Conservation (phyloP, 2,329 filamentous ascomycete species). For the Leptographium flavum region DNA sequence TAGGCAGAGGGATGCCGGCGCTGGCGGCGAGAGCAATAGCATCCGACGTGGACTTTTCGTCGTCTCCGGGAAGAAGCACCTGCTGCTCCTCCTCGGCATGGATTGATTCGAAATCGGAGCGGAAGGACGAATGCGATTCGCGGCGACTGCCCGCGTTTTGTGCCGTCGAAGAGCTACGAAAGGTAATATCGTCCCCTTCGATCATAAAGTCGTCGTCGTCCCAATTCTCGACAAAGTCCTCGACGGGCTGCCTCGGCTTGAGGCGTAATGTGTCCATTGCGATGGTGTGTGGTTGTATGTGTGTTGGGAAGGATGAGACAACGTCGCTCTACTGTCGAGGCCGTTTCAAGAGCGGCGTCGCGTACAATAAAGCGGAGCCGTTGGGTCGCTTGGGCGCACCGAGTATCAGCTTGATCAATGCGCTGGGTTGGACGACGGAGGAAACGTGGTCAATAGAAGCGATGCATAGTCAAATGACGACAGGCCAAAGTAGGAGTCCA, state of each 20-base stretch:
- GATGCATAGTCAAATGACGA: slow-evolving; percentile 19
- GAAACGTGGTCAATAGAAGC: slow-evolving; percentile 14
- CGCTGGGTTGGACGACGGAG: background rate
- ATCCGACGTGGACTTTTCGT: slow-evolving; percentile 69
- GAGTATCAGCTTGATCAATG: background rate
- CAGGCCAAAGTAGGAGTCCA: background rate
- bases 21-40: slow-evolving; percentile 78
- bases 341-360: slow-evolving; percentile 4
- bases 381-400: background rate
- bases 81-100: slow-evolving; percentile 79
- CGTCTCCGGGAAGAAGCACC: slow-evolving; percentile 68
- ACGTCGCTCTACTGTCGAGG: slow-evolving; percentile 4
- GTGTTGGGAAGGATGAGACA: slow-evolving; percentile 1
- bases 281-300: background rate
- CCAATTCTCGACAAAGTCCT: slow-evolving; percentile 59
- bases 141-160: slow-evolving; percentile 40
- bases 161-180: slow-evolving; percentile 34
- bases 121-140: slow-evolving; percentile 70
- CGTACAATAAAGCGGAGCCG: slow-evolving; percentile 1
- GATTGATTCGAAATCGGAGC: slow-evolving; percentile 66
- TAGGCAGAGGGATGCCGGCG: slow-evolving; percentile 82
- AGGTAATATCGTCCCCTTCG: slow-evolving; percentile 50
- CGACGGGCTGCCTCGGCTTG: slow-evolving; percentile 38
- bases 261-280: slow-evolving; percentile 40
- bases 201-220: slow-evolving; percentile 65